These are phyloP conservation scores for Aspergillus carlsbadensis DNA, from an alignment of 495 filamentous ascomycete species.

Conservation along the genomic window DNA sequence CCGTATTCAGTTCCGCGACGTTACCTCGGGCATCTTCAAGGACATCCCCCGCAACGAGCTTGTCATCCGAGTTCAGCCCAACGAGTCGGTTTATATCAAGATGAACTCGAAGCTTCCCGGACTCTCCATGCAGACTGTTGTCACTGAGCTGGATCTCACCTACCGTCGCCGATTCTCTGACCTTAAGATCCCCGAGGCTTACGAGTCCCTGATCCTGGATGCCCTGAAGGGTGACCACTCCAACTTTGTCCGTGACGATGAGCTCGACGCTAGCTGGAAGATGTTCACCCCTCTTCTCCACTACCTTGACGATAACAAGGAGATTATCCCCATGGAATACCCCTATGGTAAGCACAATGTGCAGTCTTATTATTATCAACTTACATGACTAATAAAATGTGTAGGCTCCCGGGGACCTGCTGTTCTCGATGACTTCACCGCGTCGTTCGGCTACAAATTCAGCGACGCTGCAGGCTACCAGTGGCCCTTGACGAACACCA, in stretches of 20 bases:
- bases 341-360: slow-evolving; percentile 75
- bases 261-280: slow-evolving; percentile 97
- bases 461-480: slow-evolving; percentile 95
- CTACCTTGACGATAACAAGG: slow-evolving; percentile 97
- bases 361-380: background rate
- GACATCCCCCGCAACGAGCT: slow-evolving; percentile 99
- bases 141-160: slow-evolving; percentile 97
- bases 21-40: slow-evolving; percentile 99
- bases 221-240: slow-evolving; percentile 99
- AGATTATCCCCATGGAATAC: slow-evolving; percentile 99
- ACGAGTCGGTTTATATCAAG: slow-evolving; percentile 99
- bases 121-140: slow-evolving; percentile 98
- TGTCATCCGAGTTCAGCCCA: slow-evolving; percentile 98
- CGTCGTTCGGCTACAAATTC: slow-evolving; percentile 98
- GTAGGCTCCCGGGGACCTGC: slow-evolving; percentile 93
- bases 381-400: slow-evolving; percentile 12
- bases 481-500: slow-evolving; percentile 70
- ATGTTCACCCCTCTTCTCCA: slow-evolving; percentile 97
- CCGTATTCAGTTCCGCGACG: slow-evolving; percentile 98
- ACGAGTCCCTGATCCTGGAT: slow-evolving; percentile 96
- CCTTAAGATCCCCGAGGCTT: slow-evolving; percentile 98
- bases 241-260: slow-evolving; percentile 99
- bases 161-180: slow-evolving; percentile 98
- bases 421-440: slow-evolving; percentile 96
- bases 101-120: slow-evolving; percentile 99